These are phyloP conservation scores for Candida adriatica DNA, from an alignment of 805 yeast genomes.

Conservation along the genomic window DNA sequence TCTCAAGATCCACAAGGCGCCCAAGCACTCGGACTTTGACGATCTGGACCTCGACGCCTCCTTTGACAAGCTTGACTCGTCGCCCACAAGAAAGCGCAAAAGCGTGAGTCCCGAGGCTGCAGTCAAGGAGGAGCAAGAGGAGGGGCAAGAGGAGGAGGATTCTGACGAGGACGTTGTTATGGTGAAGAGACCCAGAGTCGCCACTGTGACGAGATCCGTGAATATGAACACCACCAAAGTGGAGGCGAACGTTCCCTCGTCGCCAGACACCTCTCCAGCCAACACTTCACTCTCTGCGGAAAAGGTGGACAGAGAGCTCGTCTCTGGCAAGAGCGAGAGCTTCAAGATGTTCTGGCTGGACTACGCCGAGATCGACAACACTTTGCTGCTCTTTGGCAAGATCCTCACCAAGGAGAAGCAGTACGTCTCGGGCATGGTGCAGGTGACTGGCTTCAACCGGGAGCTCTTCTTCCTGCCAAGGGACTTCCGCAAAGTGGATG, in stretches of 20 bases:
- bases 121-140: conserved; percentile 1
- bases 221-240: conserved; percentile 31
- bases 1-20: conserved; percentile 1
- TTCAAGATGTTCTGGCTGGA: conserved; percentile 88
- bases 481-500: conserved; percentile 37
- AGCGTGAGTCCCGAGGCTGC: conserved; percentile 1
- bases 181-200: conserved; percentile 42
- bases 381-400: conserved; percentile 76
- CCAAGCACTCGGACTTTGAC: conserved; percentile 17
- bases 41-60: conserved; percentile 22
- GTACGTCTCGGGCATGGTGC: conserved; percentile 68
- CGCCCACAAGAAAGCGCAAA: conserved; percentile 28
- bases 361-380: conserved; percentile 67
- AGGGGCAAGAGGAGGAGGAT: conserved; percentile 32
- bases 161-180: conserved; percentile 56
- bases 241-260: conserved; percentile 7
- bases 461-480: conserved; percentile 78
- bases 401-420: conserved; percentile 51
- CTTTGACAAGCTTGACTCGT: conserved; percentile 27
- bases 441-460: conserved; percentile 60
- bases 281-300: conserved; percentile 9
- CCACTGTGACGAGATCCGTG: conserved; percentile 34
- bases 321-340: conserved; percentile 25
- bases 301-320: conserved; percentile 16
- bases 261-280: conserved; percentile 13